These are phyloP conservation scores for Rubia balearica DNA, from an alignment of 305 asterid genomes.

Conservation along the genomic window DNA sequence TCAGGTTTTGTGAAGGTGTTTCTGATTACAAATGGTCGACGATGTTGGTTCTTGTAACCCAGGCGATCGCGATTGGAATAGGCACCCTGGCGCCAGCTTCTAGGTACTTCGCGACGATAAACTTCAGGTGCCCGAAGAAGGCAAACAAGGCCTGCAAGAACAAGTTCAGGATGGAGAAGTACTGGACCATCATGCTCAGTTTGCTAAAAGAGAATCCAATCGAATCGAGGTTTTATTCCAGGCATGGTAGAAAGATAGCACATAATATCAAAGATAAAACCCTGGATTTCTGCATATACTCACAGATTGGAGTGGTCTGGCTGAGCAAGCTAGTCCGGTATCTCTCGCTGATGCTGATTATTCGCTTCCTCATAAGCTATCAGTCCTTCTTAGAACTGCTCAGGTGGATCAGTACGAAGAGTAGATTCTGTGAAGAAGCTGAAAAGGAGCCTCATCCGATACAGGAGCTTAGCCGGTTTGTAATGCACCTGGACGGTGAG, in stretches of 20 bases:
- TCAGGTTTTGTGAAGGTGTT: slow-evolving; percentile 55
- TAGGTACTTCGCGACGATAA: slow-evolving; percentile 58
- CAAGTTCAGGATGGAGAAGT: slow-evolving; percentile 44
- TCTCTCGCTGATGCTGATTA: slow-evolving; percentile 38
- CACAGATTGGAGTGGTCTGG: slow-evolving; percentile 49
- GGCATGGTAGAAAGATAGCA: slow-evolving; percentile 33
- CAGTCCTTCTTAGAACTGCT: slow-evolving; percentile 23
- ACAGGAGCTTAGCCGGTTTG: slow-evolving; percentile 49
- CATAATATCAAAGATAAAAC: slow-evolving; percentile 36
- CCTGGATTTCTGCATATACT: slow-evolving; percentile 40
- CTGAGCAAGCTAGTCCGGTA: slow-evolving; percentile 53
- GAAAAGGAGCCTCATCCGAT: slow-evolving; percentile 25
- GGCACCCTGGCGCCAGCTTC: slow-evolving; percentile 74
- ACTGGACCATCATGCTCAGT: slow-evolving; percentile 49
- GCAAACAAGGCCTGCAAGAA: slow-evolving; percentile 17
- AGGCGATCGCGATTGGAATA: slow-evolving; percentile 50
- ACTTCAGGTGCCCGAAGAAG: slow-evolving; percentile 51
- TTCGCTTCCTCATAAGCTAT: slow-evolving; percentile 27
- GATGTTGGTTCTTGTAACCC: slow-evolving; percentile 45
- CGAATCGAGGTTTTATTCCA: slow-evolving; percentile 31
- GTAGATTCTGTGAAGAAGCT: slow-evolving; percentile 22
- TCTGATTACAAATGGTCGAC: slow-evolving; percentile 87
- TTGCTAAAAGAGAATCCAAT: slow-evolving; percentile 54
- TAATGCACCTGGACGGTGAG: slow-evolving; percentile 76
- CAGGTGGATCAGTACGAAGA: slow-evolving; percentile 24